Conservation (phyloP, 345 rosid genomes). For the Clausena lansium region DNA sequence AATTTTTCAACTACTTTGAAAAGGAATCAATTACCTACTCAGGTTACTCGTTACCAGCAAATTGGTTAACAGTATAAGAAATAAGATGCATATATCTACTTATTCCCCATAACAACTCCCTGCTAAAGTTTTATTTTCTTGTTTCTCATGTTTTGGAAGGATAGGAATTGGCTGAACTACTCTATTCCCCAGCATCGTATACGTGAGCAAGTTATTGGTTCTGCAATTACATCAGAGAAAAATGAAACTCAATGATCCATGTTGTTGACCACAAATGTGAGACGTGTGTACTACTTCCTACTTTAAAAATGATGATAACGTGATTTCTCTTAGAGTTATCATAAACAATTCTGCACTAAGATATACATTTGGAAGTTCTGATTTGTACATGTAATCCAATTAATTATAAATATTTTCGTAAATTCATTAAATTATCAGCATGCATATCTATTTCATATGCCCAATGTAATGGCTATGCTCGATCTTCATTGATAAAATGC, state of each 20-base stretch:
- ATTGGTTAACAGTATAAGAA: neutral
- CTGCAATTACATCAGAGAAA: neutral
- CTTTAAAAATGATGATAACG: no score
- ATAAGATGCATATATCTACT: neutral
- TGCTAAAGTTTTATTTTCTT: neutral
- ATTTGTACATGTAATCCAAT: neutral
- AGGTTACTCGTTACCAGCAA: neutral
- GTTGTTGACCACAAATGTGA: neutral
- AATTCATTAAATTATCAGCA: neutral
- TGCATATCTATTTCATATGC: neutral
- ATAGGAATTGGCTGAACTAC: neutral
- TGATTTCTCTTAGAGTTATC: neutral
- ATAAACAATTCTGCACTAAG: neutral
- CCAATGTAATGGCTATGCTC: neutral
- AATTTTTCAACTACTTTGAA: no score
- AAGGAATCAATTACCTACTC: no score
- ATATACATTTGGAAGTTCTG: neutral
- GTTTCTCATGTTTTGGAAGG: neutral
- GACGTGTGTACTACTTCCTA: neutral
- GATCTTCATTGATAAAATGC: neutral
- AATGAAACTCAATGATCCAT: neutral
- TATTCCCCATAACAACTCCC: neutral
- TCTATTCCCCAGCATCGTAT: neutral
- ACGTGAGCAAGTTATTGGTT: neutral
- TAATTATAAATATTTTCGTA: neutral